Evolutionary conservation across 331 rosid genomes (phyloP).

Genomic region (Pyrus hybrid): DNA sequence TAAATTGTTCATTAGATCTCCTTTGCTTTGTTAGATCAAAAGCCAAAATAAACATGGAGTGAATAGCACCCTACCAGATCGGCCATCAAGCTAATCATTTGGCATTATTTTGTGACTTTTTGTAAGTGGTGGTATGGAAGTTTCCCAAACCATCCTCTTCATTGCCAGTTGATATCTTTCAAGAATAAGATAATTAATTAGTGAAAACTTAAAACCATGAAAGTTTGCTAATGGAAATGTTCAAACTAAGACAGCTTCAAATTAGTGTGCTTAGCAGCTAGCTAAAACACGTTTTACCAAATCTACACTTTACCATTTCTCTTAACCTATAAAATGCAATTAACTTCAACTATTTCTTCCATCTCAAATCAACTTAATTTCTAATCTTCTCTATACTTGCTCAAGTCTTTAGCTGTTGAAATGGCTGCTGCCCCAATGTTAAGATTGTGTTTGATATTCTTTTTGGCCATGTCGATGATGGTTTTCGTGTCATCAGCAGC

Average conservation of each 20-base stretch:
- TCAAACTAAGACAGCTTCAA: conserved; percentile 10
- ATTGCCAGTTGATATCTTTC: conserved; percentile 3
- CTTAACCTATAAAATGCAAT: not conserved
- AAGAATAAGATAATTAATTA: not conserved
- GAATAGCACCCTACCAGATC: too few species aligned
- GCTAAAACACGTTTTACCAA: not conserved
- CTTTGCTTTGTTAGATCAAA: not conserved
- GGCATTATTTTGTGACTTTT: not conserved
- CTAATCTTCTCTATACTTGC: not conserved
- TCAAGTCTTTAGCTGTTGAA: not conserved
- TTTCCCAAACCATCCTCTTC: conserved; percentile 7
- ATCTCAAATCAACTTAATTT: not conserved
- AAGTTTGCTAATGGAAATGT: not conserved
- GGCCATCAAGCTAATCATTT: not conserved
- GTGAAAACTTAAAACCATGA: not conserved
- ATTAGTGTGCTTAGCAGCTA: not conserved
- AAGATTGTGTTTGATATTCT: not conserved
- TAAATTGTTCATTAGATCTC: too few species aligned
- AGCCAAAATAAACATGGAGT: not conserved
- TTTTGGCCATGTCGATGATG: not conserved
- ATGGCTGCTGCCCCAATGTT: not conserved
- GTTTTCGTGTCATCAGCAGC: conserved; percentile 7
- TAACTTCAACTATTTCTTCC: not conserved
- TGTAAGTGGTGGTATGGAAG: not conserved
- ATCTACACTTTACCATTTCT: not conserved